phyloP scores from a whole-genome alignment of 805 yeast species.

The Wickerhamia fluorescens region DNA sequence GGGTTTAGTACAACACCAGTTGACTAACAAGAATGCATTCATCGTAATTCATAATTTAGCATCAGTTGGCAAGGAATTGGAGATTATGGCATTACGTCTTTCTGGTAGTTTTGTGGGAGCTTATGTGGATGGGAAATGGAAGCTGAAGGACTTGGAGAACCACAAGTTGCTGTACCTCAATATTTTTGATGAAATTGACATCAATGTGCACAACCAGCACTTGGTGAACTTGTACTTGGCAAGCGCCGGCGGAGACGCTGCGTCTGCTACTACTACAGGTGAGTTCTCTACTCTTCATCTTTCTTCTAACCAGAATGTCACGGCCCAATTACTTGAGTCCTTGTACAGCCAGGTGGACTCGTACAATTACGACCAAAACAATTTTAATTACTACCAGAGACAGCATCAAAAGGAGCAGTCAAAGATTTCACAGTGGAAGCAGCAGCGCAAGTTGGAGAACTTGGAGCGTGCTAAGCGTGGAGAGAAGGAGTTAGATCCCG shows the following conservation, averaged over 20 bases:
- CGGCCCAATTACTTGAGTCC: conserved; percentile 49
- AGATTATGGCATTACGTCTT: conserved; percentile 63
- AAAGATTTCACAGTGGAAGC: conserved; percentile 70
- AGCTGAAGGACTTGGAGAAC: conserved; percentile 53
- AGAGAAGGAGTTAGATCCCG: conserved; percentile 46
- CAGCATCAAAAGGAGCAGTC: conserved; percentile 61
- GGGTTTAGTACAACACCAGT: conserved; percentile 59
- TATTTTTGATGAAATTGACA: conserved; percentile 65
- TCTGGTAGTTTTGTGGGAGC: conserved; percentile 53
- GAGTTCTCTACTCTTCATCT: conserved; percentile 35
- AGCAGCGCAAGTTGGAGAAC: conserved; percentile 60
- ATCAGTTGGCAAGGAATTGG: conserved; percentile 56
- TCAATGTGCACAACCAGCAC: conserved; percentile 60
- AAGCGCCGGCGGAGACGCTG: conserved; percentile 13
- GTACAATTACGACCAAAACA: conserved; percentile 70
- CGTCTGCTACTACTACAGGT: conserved; percentile 6
- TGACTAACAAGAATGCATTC: conserved; percentile 47
- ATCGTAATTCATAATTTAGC: conserved; percentile 65
- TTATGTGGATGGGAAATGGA: conserved; percentile 53
- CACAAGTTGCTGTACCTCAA: conserved; percentile 56
- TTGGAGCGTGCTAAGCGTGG: conserved; percentile 51
- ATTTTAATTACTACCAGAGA: conserved; percentile 77
- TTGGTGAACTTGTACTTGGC: conserved; percentile 52
- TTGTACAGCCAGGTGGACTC: conserved; percentile 66
- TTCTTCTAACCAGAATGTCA: conserved; percentile 36